Evolutionary conservation across 768 basidiomycete species (phyloP), one percentile per base, ranked within the genome.

Genomic region (Boletus bicolor): DNA sequence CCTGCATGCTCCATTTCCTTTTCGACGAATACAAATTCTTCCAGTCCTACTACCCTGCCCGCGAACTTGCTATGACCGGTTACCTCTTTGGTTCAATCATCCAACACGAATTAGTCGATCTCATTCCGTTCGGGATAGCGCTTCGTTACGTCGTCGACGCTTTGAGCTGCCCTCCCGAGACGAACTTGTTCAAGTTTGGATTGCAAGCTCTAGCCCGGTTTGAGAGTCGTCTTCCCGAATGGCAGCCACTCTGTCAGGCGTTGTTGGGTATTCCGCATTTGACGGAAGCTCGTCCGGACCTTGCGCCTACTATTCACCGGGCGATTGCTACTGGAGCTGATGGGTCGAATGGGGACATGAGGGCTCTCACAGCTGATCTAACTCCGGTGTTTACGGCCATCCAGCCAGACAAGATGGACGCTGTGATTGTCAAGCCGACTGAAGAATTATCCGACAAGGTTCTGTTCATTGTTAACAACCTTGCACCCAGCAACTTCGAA

Each of bases 21-120:
- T 98, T 99, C 74, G 97, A 98, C 83, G 97, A 99, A 75, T 97
- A 97, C 84, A 95, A 94, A 67, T 99, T 98, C 79, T 97, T 98
- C 84, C 93, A 96, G 68, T 89, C 90, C 39, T 97, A 89, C 73
- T 93, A 93, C 66, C 97, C 97, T 26, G 80, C 90, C 38, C 89
- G 94, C 61, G 94, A 98, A 75, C 81, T 98, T 44, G 85, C 87
- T 50, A 93, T 98, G 86, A 98, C 97, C 7, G 97, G 91, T 45
- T 89, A 93, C 67, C 82, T 99, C 30, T 98, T 98, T 60, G 97
- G 97, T 35, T 94, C 93, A 32, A 82, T 99, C 64, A 97, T 99
- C 62, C 91, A 97, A 62, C 85, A 89, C 67, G 86, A 92, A 64
- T 82, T 99, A 48, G 86, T 99, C 65, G 93, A 98, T 69, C 88